Evolutionary conservation across 1,284 basidiomycete genomes (phyloP).

Genomic region (Macrocystidia cucumis): DNA sequence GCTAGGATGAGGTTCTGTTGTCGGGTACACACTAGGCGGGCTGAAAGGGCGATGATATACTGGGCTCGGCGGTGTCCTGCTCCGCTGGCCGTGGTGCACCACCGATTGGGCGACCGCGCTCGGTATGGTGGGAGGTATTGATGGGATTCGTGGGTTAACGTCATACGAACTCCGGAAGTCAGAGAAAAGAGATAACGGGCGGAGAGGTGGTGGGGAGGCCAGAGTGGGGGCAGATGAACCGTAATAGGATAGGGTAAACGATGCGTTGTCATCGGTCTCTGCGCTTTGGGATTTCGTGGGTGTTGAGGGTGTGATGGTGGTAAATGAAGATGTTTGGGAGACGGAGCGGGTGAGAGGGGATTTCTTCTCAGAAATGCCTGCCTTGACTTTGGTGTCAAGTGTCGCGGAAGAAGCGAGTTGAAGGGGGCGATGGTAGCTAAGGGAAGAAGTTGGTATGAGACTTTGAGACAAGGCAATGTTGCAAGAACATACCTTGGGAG

Average conservation of each 20-base stretch:
- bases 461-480: too few relatives aligned
- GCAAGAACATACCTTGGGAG: conserved; percentile 1
- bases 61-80: conserved; percentile 2
- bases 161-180: conserved; percentile 3
- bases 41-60: conserved; percentile 5
- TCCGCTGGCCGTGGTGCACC: background rate
- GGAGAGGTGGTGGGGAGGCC: background rate
- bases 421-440: background rate
- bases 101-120: background rate
- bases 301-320: background rate
- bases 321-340: conserved; percentile 2
- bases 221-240: background rate
- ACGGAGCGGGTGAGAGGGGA: background rate
- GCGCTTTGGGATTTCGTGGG: conserved; percentile 5
- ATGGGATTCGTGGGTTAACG: too few relatives aligned
- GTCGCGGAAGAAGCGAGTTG: background rate
- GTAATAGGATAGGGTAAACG: conserved; percentile 3
- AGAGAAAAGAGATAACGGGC: background rate
- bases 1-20: conserved; percentile 3
- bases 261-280: conserved; percentile 1
- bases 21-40: conserved; percentile 9
- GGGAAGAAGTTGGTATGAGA: too few relatives aligned
- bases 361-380: conserved; percentile 1
- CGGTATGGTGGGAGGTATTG: background rate
- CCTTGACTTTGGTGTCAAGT: too few relatives aligned